Percentiles rank a stretch among this genome's conserved stretches.
Conservation (phyloP, 495 filamentous ascomycete species). For the Aspergillus funiculosus region DNA sequence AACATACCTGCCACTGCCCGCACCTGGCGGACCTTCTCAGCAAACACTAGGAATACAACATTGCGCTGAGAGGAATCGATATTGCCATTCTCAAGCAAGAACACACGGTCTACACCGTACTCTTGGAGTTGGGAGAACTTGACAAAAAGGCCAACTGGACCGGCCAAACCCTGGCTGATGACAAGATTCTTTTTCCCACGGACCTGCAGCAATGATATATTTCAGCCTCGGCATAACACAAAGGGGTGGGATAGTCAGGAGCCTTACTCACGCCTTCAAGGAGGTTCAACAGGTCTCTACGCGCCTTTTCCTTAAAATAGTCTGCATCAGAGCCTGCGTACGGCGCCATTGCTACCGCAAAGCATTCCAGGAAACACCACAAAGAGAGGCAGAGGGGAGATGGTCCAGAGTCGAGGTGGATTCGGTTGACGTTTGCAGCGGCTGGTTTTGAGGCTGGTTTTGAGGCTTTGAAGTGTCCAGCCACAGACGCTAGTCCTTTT, state of each 20-base stretch:
- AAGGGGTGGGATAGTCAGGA: constrained; percentile 11
- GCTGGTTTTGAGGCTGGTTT: constrained; percentile 6
- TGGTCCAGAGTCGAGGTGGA: no score
- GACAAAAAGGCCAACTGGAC: constrained; percentile 82
- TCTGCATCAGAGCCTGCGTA: constrained; percentile 71
- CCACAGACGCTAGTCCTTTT: constrained; percentile 15
- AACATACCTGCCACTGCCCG: constrained; percentile 83
- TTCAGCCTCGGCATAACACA: constrained; percentile 17
- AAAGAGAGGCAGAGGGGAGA: constrained; percentile 10
- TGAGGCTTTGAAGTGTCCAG: constrained; percentile 19
- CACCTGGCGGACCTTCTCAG: constrained; percentile 77
- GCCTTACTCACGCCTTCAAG: constrained; percentile 83
- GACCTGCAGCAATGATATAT: constrained; percentile 53
- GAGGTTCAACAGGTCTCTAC: constrained; percentile 78
- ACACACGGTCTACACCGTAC: constrained; percentile 94
- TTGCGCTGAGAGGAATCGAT: constrained; percentile 89
- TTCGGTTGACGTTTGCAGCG: constrained; percentile 14
- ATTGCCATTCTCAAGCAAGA: constrained; percentile 91
- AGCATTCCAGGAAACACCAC: constrained; percentile 23
- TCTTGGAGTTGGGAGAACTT: constrained; percentile 88
- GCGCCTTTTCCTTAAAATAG: constrained; percentile 73
- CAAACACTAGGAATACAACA: constrained; percentile 85
- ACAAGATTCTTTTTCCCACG: constrained; percentile 98
- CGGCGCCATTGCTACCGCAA: constrained; percentile 51
- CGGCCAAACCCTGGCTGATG: constrained; percentile 83